Evolutionary conservation across 148 eudicot species (phyloP).

Genomic region (Euryodendron excelsum): DNA sequence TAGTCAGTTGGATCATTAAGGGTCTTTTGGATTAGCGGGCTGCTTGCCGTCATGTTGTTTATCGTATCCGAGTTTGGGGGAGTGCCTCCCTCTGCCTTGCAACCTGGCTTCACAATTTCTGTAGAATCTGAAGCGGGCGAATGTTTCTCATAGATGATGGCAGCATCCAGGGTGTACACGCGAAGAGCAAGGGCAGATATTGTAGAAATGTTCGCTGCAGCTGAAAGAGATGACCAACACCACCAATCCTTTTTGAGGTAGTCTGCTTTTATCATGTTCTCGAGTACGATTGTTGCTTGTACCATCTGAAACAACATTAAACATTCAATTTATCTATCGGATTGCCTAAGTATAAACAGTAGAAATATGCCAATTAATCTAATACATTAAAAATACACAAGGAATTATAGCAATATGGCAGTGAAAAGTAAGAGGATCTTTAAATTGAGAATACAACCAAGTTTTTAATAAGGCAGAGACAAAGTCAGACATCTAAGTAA

Average conservation of each 20-base stretch:
- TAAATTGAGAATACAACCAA: too few relatives aligned
- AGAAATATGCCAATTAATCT: neutral
- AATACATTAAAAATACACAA: neutral
- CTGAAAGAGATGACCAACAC: conserved; percentile 55
- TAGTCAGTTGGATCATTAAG: conserved; percentile 18
- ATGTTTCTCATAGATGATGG: conserved; percentile 41
- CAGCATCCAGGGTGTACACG: conserved; percentile 43
- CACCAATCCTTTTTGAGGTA: conserved; percentile 53
- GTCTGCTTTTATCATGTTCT: conserved; percentile 44
- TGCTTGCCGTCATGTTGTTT: conserved; percentile 13
- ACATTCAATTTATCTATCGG: neutral
- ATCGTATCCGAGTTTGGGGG: conserved; percentile 9
- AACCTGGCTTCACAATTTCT: conserved; percentile 16
- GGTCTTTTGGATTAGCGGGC: conserved; percentile 21
- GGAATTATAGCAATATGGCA: neutral
- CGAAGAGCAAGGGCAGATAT: conserved; percentile 52
- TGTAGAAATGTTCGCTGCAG: conserved; percentile 46
- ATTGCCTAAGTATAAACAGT: neutral
- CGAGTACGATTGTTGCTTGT: conserved; percentile 43
- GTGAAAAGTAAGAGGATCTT: too few relatives aligned
- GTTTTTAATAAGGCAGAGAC: neutral
- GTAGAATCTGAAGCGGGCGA: conserved; percentile 11
- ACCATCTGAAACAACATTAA: conserved; percentile 39
- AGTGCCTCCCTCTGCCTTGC: conserved; percentile 7
- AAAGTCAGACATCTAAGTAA: neutral